Conservation (phyloP, 257 asterid genomes). For the Solanum bukasovii region DNA sequence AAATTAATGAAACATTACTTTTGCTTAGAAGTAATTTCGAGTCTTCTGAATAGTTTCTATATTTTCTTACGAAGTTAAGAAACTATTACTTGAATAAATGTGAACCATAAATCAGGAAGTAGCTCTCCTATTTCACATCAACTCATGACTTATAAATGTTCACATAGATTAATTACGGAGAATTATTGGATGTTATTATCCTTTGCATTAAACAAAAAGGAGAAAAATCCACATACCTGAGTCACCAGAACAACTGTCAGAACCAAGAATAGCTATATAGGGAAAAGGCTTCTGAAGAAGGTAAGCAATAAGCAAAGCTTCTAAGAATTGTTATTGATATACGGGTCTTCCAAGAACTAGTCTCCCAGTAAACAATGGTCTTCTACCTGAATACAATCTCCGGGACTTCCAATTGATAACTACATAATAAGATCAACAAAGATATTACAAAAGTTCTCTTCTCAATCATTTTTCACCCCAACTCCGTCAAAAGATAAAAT, state of each 20-base stretch:
- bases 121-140: too few relatives aligned
- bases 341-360: slow-evolving; percentile 74
- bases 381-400: slow-evolving; percentile 48
- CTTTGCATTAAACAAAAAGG: background rate
- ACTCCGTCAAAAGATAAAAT: background rate
- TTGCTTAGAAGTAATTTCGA: too few relatives aligned
- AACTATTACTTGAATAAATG: too few relatives aligned
- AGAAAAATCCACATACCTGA: slow-evolving; percentile 21
- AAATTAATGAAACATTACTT: too few relatives aligned
- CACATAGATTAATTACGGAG: too few relatives aligned
- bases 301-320: slow-evolving; percentile 27
- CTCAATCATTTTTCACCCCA: background rate
- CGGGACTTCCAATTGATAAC: slow-evolving; percentile 75
- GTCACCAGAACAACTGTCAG: slow-evolving; percentile 63
- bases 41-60: too few relatives aligned
- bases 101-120: too few relatives aligned
- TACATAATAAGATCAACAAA: slow-evolving; percentile 4
- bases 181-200: too few relatives aligned
- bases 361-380: slow-evolving; percentile 64
- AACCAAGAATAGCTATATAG: slow-evolving; percentile 66
- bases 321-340: slow-evolving; percentile 72
- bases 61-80: too few relatives aligned
- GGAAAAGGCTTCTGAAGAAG: slow-evolving; percentile 49
- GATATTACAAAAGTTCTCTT: background rate
- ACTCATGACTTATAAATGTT: too few relatives aligned